Evolutionary conservation across 1,284 basidiomycete species (phyloP), one percentile per base, ranked within the genome.

Genomic region (Cryptococcus jaspeensis): DNA sequence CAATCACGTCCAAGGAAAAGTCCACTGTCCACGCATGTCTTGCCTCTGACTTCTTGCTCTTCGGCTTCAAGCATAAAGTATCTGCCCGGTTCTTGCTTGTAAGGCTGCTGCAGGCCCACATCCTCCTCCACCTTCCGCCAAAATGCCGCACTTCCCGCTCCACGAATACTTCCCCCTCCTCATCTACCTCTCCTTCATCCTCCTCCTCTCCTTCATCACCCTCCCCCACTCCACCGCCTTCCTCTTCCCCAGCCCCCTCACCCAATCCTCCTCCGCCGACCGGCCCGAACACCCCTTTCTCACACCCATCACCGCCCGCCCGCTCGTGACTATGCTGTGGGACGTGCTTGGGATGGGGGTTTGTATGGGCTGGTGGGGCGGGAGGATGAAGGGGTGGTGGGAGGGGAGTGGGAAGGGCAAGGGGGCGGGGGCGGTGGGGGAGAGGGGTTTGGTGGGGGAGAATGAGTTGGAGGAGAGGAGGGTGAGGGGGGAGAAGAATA

Each of bases 281-380:
- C 78, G 82, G 57, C 85, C 86, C 6, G 85, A 87, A 64, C 82
- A 84, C 64, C 81, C 82, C 18, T 84, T 88, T 67, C 75, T 90
- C 20, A 83, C 84, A 23, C 78, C 84, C 1, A 72, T 92, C 58
- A 91, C 90, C 1, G 71, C 80, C 15, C 83, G 81, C 64, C 87
- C 89, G 1, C 70, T 78, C 1, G 74, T 78, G 22, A 90, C 89
- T 0, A 74, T 88, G 42, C 66, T 78, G 6, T 89, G 85, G 80
- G 78, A 87, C 44, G 83, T 82, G 50, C 68, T 74, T 0, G 90
- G 89, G 1, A 79, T 82, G 0, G 64, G 76, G 3, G 56, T 89
- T 3, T 73, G 89, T 42, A 84, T 88, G 67, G 75, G 77, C 8
- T 90, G 88, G 86, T 91, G 88, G 87, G 86, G 83, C 1, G 81